A percentile compares a stretch with the other conserved stretches of the same genome.
These are phyloP conservation scores for Pythium plurisporium DNA, from an alignment of 352 stramenopile species.

Conservation along the genomic window DNA sequence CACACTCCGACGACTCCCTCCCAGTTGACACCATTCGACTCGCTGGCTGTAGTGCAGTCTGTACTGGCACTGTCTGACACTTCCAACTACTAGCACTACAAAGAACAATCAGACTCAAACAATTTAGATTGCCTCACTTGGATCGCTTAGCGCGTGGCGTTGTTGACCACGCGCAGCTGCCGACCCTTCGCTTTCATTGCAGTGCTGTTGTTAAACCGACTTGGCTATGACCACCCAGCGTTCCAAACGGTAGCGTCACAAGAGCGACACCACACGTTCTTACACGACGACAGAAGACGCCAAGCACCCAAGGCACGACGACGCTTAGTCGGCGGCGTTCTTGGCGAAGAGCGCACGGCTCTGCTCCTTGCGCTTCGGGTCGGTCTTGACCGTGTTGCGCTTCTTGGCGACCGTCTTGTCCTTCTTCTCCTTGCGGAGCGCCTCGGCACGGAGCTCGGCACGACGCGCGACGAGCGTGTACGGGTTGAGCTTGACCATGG, in stretches of 20 bases:
- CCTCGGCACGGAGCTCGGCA: constrained; percentile 85
- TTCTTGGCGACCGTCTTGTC: constrained; percentile 72
- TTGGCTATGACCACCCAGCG: no score
- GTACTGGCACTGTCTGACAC: constrained; percentile 24
- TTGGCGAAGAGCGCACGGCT: constrained; percentile 75
- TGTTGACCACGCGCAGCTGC: not conserved
- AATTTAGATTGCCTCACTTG: constrained; percentile 2
- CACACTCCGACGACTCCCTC: not conserved
- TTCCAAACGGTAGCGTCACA: no score
- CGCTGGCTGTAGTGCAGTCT: constrained; percentile 23
- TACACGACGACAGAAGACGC: not conserved
- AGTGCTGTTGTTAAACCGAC: not conserved
- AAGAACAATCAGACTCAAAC: not conserved
- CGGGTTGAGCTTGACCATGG: constrained; percentile 96
- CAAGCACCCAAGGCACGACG: not conserved
- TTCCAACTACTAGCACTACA: not conserved
- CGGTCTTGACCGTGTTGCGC: constrained; percentile 81
- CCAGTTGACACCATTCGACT: constrained; percentile 6
- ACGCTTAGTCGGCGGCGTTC: constrained; percentile 73
- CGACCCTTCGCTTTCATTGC: not conserved
- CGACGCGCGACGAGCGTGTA: constrained; percentile 93
- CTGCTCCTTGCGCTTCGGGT: constrained; percentile 71
- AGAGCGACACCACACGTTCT: no score
- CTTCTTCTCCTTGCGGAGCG: constrained; percentile 89
- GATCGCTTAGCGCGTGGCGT: not conserved